Conservation (phyloP, 176 grass and related monocot species). For the Oryza coarctata region DNA sequence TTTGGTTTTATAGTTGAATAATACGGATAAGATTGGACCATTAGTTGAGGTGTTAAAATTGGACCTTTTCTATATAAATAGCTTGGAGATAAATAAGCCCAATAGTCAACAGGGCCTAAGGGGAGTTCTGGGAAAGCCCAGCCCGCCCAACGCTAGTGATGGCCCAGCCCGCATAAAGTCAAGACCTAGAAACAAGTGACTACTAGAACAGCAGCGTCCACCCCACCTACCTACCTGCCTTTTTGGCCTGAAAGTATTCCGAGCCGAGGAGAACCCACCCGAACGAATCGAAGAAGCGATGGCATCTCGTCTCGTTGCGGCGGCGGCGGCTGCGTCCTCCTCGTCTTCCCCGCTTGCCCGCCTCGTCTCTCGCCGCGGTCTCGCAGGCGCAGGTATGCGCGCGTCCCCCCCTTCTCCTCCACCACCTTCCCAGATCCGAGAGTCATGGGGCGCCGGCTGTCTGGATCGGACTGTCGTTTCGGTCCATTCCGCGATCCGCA, state of each 20-base stretch:
- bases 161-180: not conserved
- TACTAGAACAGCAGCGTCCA: not conserved
- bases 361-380: conserved; percentile 41
- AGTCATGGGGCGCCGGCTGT: not conserved
- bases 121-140: too few relatives aligned
- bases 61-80: too few relatives aligned
- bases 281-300: conserved; percentile 21
- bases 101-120: too few relatives aligned
- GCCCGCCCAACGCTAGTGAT: not conserved
- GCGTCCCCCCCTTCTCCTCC: not conserved
- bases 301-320: conserved; percentile 54
- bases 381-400: conserved; percentile 45
- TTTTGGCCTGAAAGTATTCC: not conserved
- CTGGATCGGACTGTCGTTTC: conserved; percentile 8
- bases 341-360: conserved; percentile 29
- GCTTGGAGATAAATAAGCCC: too few relatives aligned
- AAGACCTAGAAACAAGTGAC: not conserved
- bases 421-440: conserved; percentile 27
- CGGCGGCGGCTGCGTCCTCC: conserved; percentile 24
- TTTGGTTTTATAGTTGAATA: too few relatives aligned
- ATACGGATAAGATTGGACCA: too few relatives aligned
- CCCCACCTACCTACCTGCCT: not conserved
- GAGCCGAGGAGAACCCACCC: not conserved
- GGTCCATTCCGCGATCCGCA: not conserved
- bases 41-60: too few relatives aligned